Percentiles rank a stretch among this genome's conserved stretches.
Evolutionary conservation across 2,329 filamentous ascomycete genomes (phyloP).

Genomic region (Calonectria pteridis): DNA sequence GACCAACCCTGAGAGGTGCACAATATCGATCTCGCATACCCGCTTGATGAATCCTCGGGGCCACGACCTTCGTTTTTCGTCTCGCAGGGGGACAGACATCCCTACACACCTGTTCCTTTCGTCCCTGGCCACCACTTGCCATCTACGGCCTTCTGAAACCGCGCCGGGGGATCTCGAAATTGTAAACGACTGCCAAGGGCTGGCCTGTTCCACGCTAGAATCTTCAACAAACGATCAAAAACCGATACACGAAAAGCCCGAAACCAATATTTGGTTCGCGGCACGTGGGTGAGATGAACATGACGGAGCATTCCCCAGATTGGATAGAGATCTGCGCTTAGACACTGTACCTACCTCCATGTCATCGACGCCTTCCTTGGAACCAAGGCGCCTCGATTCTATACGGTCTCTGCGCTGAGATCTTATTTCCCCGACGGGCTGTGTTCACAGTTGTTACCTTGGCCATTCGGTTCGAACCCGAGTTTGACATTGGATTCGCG

Average conservation of each 20-base stretch:
- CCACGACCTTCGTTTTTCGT: neutral
- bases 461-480: neutral
- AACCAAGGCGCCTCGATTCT: neutral
- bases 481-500: neutral
- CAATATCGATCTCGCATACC: constrained; percentile 8
- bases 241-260: neutral
- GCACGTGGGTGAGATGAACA: neutral
- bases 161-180: neutral
- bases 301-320: neutral
- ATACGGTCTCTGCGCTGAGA: neutral
- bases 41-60: neutral
- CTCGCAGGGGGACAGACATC: neutral
- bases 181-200: neutral
- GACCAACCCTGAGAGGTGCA: neutral
- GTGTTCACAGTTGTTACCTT: neutral
- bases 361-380: neutral
- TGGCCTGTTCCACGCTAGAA: neutral
- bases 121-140: neutral
- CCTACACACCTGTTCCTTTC: neutral
- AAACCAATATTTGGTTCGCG: neutral
- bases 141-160: neutral
- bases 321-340: neutral
- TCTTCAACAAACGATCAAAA: neutral
- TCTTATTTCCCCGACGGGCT: neutral
- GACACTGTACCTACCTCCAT: neutral